phyloP scores from a whole-genome alignment of 2,329 filamentous ascomycete genomes.

The Hymenoscyphus scutula region DNA sequence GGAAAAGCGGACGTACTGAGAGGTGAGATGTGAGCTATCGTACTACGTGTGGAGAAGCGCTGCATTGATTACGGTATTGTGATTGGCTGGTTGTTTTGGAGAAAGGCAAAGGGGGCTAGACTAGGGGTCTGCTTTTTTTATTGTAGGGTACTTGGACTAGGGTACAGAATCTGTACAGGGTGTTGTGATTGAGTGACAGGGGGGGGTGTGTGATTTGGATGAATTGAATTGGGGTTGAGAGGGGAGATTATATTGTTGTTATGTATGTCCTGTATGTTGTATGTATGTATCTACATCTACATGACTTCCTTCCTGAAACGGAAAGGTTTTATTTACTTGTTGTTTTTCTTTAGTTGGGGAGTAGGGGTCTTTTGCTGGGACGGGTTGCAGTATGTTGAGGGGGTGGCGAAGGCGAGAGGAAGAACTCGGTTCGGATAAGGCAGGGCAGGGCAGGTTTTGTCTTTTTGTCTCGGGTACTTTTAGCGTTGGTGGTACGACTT shows the following conservation, averaged over 20 bases:
- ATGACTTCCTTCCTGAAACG: not conserved
- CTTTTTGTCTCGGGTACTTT: not conserved
- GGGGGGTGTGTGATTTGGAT: not conserved
- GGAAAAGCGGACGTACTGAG: not conserved
- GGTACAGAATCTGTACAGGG: not conserved
- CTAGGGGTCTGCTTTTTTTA: too few relatives aligned
- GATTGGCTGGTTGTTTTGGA: too few relatives aligned
- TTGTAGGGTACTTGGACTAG: not conserved
- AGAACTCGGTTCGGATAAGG: not conserved
- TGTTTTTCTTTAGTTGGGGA: not conserved
- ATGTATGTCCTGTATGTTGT: not conserved
- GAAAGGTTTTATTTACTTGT: not conserved
- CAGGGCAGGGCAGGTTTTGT: not conserved
- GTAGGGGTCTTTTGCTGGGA: not conserved
- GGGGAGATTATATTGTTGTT: not conserved
- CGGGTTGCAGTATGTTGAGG: too few relatives aligned
- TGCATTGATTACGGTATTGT: too few relatives aligned
- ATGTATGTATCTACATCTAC: not conserved
- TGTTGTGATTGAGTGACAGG: not conserved
- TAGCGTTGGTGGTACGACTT: not conserved
- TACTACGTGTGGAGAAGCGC: not conserved
- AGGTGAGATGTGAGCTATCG: conserved; percentile 2
- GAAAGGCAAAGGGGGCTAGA: not conserved
- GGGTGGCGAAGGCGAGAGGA: not conserved
- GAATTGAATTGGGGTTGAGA: not conserved